Conservation (phyloP, 2,329 filamentous ascomycete genomes). For the Claviceps pazoutovae region DNA sequence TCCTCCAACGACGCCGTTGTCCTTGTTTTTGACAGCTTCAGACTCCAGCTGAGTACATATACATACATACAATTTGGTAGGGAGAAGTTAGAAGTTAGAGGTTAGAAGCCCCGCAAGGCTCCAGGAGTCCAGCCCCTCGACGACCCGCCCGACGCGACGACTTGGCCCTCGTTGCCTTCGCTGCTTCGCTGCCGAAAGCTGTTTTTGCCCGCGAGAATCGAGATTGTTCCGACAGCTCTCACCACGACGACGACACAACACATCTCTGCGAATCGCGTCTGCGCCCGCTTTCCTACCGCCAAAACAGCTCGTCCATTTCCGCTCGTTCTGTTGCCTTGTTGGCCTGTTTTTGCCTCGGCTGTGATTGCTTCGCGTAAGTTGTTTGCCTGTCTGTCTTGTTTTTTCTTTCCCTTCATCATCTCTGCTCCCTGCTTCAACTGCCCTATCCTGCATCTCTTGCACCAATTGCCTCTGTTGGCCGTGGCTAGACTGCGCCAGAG, state of each 20-base stretch:
- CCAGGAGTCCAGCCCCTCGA: not conserved
- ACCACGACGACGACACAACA: slow-evolving; percentile 18
- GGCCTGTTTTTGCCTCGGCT: slow-evolving; percentile 12
- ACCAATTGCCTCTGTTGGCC: not conserved
- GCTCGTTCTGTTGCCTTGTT: slow-evolving; percentile 9
- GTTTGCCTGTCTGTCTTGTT: slow-evolving; percentile 2
- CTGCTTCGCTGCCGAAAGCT: slow-evolving; percentile 3
- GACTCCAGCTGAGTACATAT: too few species aligned
- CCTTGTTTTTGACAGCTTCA: too few species aligned
- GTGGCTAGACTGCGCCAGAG: not conserved
- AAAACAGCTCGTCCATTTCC: not conserved
- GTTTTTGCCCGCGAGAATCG: too few species aligned
- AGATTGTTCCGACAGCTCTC: slow-evolving; percentile 14
- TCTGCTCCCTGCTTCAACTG: slow-evolving; percentile 3
- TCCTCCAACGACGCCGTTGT: too few species aligned
- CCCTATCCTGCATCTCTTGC: not conserved
- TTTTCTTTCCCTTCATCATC: not conserved
- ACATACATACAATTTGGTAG: too few species aligned
- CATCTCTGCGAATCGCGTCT: not conserved
- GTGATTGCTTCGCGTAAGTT: slow-evolving; percentile 22
- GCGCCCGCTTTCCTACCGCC: too few species aligned
- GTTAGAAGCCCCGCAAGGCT: too few species aligned
- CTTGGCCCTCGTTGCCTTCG: not conserved
- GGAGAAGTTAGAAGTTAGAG: too few species aligned
- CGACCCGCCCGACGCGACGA: slow-evolving; percentile 2